phyloP scores from a whole-genome alignment of 2,329 filamentous ascomycete genomes.

The Epichloe hybrida region DNA sequence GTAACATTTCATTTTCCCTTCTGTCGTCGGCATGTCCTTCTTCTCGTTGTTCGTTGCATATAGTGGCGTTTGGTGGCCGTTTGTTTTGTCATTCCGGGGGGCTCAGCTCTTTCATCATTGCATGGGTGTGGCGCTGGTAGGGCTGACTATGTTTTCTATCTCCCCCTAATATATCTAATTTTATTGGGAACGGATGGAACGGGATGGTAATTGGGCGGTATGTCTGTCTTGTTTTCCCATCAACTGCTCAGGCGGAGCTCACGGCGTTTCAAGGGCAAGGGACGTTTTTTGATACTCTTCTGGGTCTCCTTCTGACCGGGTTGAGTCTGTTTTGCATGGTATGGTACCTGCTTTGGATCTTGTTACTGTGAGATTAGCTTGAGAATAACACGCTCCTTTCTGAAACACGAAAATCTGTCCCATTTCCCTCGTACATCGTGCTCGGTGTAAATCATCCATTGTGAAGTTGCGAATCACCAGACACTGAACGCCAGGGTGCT shows the following conservation, averaged over 20 bases:
- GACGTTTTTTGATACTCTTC: neutral
- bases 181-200: neutral
- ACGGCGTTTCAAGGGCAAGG: neutral
- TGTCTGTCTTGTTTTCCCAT: neutral
- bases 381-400: neutral
- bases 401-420: neutral
- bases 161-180: neutral
- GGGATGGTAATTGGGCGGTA: neutral
- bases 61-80: constrained; percentile 2
- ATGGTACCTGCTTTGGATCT: neutral
- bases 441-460: neutral
- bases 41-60: constrained; percentile 4
- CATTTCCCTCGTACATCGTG: neutral
- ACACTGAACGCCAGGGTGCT: neutral
- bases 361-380: neutral
- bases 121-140: neutral
- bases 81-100: neutral
- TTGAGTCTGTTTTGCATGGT: neutral
- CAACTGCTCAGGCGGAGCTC: neutral
- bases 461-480: neutral
- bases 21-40: neutral
- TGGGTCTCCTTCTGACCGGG: neutral
- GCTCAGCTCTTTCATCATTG: neutral
- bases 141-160: neutral
- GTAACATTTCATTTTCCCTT: constrained; percentile 5